Evolutionary conservation across 2,329 filamentous ascomycete species (phyloP), one percentile per base, ranked within the genome.

Genomic region (Aspergillus sp.): DNA sequence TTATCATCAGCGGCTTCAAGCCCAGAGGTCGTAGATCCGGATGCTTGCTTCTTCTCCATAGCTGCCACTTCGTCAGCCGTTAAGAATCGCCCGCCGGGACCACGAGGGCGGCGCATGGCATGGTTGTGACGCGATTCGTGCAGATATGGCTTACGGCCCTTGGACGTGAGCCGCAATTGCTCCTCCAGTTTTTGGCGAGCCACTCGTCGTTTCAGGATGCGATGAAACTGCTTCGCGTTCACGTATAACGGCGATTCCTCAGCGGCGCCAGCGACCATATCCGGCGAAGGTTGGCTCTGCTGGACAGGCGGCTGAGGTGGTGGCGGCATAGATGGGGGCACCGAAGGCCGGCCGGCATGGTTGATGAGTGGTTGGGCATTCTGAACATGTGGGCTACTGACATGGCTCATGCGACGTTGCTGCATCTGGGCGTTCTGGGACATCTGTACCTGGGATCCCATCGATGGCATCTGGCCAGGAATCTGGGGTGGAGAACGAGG

Each of bases 121-220:
- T 99, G 95, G 73, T 98, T 98, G 77, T 99, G 95, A 72, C 95
- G 86, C 25, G 94, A 98, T 75, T 99, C 95, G 79, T 99, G 95
- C 32, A 99, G 84, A 72, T 99, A 99, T 3, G 95, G 95, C 79
- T 97, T 98, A 38, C 95, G 88, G 25, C 94, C 94, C 79, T 99
- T 99, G 9, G 90, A 96, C 0, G 95, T 98, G 60, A 98, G 81
- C 45, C 95, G 87, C 47, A 99, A 80, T 57, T 93, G 91, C 76
- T 99, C 95, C 76, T 99, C 95, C 15, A 99, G 83, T 74, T 91
- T 92, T 77, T 98, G 95, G 36, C 95, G 87, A 6, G 95, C 95
- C 65, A 98, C 92, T 61, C 95, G 87, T 60, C 95, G 87, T 82
- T 99, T 98, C 57, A 99, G 79, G 52, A 99, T 99, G 25, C 95